A percentile compares a stretch with the other conserved stretches of the same genome.
Conservation (phyloP, 2,329 filamentous ascomycete species). For the Rhinocladiella similis region DNA sequence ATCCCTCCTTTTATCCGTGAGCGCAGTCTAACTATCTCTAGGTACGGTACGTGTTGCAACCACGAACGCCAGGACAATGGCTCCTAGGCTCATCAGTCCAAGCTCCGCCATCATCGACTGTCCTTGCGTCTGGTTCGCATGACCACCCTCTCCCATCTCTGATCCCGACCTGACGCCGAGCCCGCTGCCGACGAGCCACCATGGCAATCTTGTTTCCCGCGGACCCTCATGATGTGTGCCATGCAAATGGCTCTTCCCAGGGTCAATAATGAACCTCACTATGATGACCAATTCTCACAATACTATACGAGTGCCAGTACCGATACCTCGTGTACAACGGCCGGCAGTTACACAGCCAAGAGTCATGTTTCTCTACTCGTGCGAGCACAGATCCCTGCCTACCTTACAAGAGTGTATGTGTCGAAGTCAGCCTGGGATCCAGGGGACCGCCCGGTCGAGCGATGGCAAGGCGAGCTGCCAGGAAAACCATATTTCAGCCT, state of each 20-base stretch:
- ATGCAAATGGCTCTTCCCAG: no score
- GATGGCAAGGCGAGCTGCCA: neutral
- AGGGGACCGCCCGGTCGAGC: neutral
- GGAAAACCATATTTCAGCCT: neutral
- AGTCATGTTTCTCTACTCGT: no score
- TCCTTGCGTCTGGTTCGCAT: no score
- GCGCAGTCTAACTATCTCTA: neutral
- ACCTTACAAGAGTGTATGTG: no score
- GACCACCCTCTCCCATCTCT: no score
- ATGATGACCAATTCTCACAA: neutral
- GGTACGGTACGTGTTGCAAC: neutral
- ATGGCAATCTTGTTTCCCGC: neutral
- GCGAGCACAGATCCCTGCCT: no score
- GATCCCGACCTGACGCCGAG: neutral
- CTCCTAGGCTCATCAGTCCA: no score
- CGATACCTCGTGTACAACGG: no score
- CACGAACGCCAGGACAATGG: no score
- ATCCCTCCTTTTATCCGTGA: constrained; percentile 21
- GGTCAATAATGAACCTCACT: no score
- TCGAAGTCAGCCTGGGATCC: no score
- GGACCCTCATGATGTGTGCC: neutral
- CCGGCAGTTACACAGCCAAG: no score
- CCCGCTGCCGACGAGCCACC: neutral
- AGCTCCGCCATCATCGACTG: neutral
- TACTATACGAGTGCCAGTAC: neutral